Base-by-base conservation (phyloP, 225 moss, liverwort and hornwort species). In the Thuidium tamariscinum region DNA sequence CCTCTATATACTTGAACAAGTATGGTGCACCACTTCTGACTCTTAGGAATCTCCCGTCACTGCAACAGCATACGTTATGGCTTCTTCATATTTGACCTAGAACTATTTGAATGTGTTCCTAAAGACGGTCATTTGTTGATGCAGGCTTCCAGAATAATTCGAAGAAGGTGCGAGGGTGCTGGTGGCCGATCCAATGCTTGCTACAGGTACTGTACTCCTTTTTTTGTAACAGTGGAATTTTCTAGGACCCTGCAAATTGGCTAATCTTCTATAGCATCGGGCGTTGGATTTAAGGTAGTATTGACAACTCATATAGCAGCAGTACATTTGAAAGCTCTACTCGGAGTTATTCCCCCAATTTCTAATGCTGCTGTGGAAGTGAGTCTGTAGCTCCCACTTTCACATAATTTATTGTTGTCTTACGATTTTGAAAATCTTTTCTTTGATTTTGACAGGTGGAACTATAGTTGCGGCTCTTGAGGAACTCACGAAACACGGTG, bases 391-490 rank as follows among this genome's bases (percentile, higher is more conserved):
- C 84, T 74, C 67, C 69, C 42, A 23, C 44, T 83, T 76, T 81
- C 76, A 56, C 68, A 61, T 69, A 23, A 54, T 67, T 49, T 55
- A 5, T 69, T 68, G 17, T 51, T 70, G 68, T 77, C 56, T 46
- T 51, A 25, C 48, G 34, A 67, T 67, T 54, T 78, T 55, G 42
- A 34, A 65, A 75, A 56, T 11, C 8, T 23, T 37, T 39, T 21
- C 59, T 84, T 57, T 80, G 55, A 83, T 69, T 56, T 66, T 67
- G 60, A 36, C 86, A 97, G 97, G 97, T 85, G 96, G 97, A 80
- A 97, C 95, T 65, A 95, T 97, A 81, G 97, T 97, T 79, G 96
- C 97, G 62, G 97, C 97, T 54, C 90, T 97, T 63, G 95, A 97
- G 80, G 97, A 96, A 91, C 83, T 97, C 59, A 89, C 82, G 60